Evolutionary conservation across 2,329 filamentous ascomycete genomes (phyloP).

Genomic region (Beauveria sp.): DNA sequence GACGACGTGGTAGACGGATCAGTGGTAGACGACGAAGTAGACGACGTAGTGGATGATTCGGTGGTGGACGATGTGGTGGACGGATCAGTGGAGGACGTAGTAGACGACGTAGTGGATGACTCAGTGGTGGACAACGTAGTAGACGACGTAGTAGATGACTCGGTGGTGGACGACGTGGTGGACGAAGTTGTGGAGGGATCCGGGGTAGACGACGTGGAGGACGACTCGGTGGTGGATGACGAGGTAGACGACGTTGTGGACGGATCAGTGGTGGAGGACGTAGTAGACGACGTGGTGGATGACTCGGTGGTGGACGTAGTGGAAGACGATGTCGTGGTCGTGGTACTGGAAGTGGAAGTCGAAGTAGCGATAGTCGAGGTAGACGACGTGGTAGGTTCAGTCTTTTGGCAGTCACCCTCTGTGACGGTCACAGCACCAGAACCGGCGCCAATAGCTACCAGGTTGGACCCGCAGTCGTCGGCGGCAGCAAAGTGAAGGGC

Average conservation of each 20-base stretch:
- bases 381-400: constrained; percentile 1
- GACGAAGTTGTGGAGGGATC: neutral
- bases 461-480: constrained; percentile 29
- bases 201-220: neutral
- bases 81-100: too few relatives aligned
- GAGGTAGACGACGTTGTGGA: neutral
- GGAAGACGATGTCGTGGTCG: neutral
- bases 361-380: neutral
- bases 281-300: neutral
- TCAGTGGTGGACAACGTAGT: too few relatives aligned
- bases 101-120: too few relatives aligned
- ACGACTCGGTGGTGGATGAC: neutral
- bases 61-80: neutral
- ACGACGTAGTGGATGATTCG: neutral
- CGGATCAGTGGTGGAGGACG: neutral
- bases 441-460: constrained; percentile 31
- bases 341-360: neutral
- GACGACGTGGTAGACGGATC: neutral
- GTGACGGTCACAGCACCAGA: constrained; percentile 27
- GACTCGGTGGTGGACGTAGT: neutral
- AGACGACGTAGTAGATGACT: too few relatives aligned
- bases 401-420: constrained; percentile 22
- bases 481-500: constrained; percentile 30
- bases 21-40: neutral
- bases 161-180: neutral